Evolutionary conservation across 2,329 filamentous ascomycete genomes (phyloP), one percentile per base, ranked within the genome.

Genomic region (Trichoderma lentiforme): DNA sequence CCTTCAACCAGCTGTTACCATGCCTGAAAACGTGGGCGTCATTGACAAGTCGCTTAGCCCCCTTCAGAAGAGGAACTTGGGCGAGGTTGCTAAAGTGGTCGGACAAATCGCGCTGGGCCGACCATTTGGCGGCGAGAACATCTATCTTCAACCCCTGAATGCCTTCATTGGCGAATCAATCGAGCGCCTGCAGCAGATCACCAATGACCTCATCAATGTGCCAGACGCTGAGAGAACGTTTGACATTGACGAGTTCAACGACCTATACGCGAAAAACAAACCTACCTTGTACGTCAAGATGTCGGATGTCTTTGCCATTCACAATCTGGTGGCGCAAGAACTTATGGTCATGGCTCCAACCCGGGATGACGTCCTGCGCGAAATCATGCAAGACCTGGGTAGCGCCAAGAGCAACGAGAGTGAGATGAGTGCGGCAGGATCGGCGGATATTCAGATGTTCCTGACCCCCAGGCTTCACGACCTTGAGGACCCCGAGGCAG

Each of bases 281-380:
- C 96, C 96, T 7, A 98, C 95, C 0, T 86, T 99, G n/a, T 99
- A 98, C 84, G 97, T 99, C 85, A 99, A 99, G 84, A 95, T 99
- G 89, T 89, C 93, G 18, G 96, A 99, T 80, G 95, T 99, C 71
- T 98, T 99, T 80, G 93, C 95, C 63, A 95, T 99, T 72, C 97
- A 99, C 82, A 94, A 92, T 74, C 87, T 98, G 26, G 88, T 98
- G 70, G 91, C 93, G 3, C 87, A 91, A 28, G 94, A 98, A 76
- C 88, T 98, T 63, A 85, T 90, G 6, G 86, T 86, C 71, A 90
- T 98, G 73, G 97, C 93, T 76, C 92, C 93, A 1, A 88, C 86
- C 73, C 90, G 93, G 39, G 95, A 98, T 75, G 96, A 99, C 79
- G 88, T 94, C 73, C 87, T 99, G 71, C 92, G 93, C 72, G 96